Evolutionary conservation across 129 eudicot species (phyloP).

Genomic region (carrot (Daucus carota)): DNA sequence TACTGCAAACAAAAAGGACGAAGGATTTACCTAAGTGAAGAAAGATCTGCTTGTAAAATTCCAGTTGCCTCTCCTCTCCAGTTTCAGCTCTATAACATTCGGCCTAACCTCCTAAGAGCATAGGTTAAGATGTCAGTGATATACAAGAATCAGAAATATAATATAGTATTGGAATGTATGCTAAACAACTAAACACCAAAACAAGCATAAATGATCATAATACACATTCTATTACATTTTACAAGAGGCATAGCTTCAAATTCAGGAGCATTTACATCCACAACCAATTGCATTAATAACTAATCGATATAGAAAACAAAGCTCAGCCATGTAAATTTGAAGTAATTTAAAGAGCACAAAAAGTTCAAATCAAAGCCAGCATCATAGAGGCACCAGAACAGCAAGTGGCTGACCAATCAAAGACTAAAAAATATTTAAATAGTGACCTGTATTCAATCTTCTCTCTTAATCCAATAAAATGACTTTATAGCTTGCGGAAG

Average conservation of each 20-base stretch:
- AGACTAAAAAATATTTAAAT: too few relatives aligned
- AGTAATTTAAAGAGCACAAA: background rate
- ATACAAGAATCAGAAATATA: background rate
- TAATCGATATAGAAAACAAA: background rate
- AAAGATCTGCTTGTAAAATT: conserved; percentile 57
- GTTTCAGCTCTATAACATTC: conserved; percentile 84
- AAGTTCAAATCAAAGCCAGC: background rate
- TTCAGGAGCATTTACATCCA: background rate
- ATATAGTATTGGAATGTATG: background rate
- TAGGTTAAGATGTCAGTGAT: conserved; percentile 20
- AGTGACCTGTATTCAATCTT: conserved; percentile 32
- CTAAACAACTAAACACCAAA: background rate
- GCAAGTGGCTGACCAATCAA: background rate
- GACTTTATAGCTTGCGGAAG: background rate
- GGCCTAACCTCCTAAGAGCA: conserved; percentile 82
- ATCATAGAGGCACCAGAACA: background rate
- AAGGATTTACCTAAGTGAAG: conserved; percentile 66
- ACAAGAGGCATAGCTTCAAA: background rate
- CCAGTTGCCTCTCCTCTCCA: conserved; percentile 81
- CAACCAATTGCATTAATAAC: background rate
- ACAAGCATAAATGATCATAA: background rate
- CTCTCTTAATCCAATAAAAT: conserved; percentile 73
- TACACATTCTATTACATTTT: background rate
- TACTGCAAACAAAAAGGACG: background rate
- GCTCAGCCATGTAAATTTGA: background rate